phyloP scores from a whole-genome alignment of 768 basidiomycete genomes.

The Ramaria rubella region DNA sequence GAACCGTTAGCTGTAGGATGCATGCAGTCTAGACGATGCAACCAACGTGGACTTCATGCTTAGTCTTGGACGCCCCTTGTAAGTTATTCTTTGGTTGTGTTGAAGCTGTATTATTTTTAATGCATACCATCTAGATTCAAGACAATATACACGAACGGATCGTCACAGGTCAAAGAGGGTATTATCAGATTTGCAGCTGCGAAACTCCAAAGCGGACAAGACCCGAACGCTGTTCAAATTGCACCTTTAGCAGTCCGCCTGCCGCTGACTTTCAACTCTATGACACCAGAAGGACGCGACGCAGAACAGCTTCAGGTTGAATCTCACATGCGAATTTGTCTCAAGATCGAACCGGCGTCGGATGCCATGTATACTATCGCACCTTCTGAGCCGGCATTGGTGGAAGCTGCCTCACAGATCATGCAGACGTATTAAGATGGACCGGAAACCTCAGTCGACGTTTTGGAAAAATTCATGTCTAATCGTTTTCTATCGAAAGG shows the following conservation, averaged over 20 bases:
- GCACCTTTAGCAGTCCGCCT: constrained; percentile 18
- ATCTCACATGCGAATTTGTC: constrained; percentile 26
- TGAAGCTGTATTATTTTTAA: not conserved
- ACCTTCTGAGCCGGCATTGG: constrained; percentile 24
- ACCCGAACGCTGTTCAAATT: not conserved
- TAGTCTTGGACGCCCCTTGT: constrained; percentile 22
- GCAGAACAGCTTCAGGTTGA: constrained; percentile 24
- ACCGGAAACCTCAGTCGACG: not conserved
- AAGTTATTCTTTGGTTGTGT: constrained; percentile 7
- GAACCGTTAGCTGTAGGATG: not conserved
- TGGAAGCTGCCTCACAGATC: constrained; percentile 21
- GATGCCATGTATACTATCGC: constrained; percentile 19
- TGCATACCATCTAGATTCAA: constrained; percentile 11
- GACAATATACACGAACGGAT: constrained; percentile 12
- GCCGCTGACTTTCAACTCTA: constrained; percentile 25
- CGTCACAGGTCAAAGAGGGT: not conserved
- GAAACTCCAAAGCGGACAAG: not conserved
- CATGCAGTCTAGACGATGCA: constrained; percentile 16
- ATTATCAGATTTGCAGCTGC: constrained; percentile 1
- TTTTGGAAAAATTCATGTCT: not conserved
- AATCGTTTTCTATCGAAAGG: constrained; percentile 17
- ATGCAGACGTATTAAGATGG: constrained; percentile 9
- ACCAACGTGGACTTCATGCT: constrained; percentile 16
- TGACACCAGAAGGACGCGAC: constrained; percentile 9
- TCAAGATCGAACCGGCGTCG: constrained; percentile 16